Evolutionary conservation across 2,329 filamentous ascomycete species (phyloP).

Genomic region (Westerdykella ornata): DNA sequence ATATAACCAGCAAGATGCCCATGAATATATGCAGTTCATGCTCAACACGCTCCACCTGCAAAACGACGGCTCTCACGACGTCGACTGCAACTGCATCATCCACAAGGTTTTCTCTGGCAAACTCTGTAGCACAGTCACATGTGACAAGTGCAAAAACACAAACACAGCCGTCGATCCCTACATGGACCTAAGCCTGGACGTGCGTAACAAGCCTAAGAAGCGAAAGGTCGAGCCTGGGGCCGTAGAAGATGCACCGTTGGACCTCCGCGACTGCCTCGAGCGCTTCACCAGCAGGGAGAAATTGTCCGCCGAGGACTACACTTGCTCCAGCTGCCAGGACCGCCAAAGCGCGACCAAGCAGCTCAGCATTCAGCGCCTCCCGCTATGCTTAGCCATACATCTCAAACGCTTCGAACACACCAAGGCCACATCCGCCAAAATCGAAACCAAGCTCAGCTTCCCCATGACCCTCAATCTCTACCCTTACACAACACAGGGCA

Average conservation of each 20-base stretch:
- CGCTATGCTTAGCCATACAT: slow-evolving; percentile 85
- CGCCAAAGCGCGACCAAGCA: slow-evolving; percentile 74
- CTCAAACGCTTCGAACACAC: slow-evolving; percentile 81
- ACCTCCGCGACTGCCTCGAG: slow-evolving; percentile 61
- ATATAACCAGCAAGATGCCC: slow-evolving; percentile 92
- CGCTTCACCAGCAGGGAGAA: slow-evolving; percentile 83
- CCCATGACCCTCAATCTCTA: slow-evolving; percentile 83
- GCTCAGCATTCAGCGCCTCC: slow-evolving; percentile 74
- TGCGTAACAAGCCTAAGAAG: slow-evolving; percentile 70
- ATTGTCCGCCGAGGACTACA: slow-evolving; percentile 67
- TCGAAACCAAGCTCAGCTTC: slow-evolving; percentile 80
- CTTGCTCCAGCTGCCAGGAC: slow-evolving; percentile 71
- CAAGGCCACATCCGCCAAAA: slow-evolving; percentile 71
- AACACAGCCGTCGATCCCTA: slow-evolving; percentile 83
- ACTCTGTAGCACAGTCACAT: slow-evolving; percentile 83
- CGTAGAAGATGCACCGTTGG: slow-evolving; percentile 32
- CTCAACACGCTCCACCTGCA: slow-evolving; percentile 81
- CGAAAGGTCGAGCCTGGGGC: slow-evolving; percentile 39
- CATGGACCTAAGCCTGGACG: slow-evolving; percentile 79
- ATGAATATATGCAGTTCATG: slow-evolving; percentile 95
- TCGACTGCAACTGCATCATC: slow-evolving; percentile 75
- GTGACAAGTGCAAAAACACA: slow-evolving; percentile 75
- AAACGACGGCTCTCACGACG: slow-evolving; percentile 54
- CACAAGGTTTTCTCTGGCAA: slow-evolving; percentile 94
- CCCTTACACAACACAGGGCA: slow-evolving; percentile 69